Percentiles rank a stretch among this genome's conserved stretches.
These are phyloP conservation scores for Aureobasidium sp. DNA, from an alignment of 2,329 filamentous ascomycete species.

Conservation along the genomic window DNA sequence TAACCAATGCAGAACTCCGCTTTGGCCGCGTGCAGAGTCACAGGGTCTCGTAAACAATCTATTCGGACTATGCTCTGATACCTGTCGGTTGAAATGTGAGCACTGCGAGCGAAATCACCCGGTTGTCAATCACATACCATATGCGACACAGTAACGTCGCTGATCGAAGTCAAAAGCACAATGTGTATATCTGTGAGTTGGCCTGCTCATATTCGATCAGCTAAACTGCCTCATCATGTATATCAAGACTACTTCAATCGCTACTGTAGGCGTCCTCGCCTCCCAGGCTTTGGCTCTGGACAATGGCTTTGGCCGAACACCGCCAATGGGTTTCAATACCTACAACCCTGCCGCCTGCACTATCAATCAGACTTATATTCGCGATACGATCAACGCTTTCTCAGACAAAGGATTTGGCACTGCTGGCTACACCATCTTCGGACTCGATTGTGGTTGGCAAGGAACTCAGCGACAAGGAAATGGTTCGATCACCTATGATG, in stretches of 20 bases:
- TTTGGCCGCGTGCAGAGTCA: neutral
- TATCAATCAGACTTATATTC: constrained; percentile 20
- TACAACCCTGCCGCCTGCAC: constrained; percentile 24
- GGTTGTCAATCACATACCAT: neutral
- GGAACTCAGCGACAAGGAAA: constrained; percentile 32
- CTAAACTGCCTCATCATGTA: neutral
- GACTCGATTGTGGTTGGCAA: constrained; percentile 55
- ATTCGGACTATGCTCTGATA: neutral
- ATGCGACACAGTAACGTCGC: neutral
- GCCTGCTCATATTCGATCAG: neutral
- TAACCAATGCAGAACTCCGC: neutral
- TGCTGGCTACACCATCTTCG: constrained; percentile 51
- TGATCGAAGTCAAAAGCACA: neutral
- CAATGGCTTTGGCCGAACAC: constrained; percentile 26
- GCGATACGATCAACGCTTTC: constrained; percentile 21
- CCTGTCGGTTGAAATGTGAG: neutral
- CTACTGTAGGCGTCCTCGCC: neutral
- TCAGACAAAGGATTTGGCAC: constrained; percentile 11
- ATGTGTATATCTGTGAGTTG: neutral
- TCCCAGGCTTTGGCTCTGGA: constrained; percentile 17
- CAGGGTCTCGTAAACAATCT: neutral
- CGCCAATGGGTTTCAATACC: constrained; percentile 25
- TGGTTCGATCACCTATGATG: constrained; percentile 46
- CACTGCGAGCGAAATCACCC: neutral
- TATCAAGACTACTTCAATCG: constrained; percentile 1